A percentile compares a stretch with the other conserved stretches of the same genome.
These are phyloP conservation scores for Aspergillus tanneri DNA, from an alignment of 2,329 filamentous ascomycete genomes.

Conservation along the genomic window DNA sequence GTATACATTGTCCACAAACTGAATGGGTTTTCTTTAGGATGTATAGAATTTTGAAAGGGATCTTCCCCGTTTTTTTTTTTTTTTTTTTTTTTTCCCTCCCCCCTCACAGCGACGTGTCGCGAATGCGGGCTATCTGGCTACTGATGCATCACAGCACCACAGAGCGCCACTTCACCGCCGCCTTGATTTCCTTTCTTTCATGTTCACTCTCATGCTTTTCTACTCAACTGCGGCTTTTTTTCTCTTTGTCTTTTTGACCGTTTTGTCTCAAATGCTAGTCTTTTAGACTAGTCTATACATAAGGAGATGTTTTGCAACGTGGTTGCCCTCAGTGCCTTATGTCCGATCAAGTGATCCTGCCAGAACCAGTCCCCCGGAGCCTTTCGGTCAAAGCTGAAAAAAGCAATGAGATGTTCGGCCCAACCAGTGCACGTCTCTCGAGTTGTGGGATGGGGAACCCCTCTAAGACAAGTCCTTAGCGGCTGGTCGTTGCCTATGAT, in stretches of 20 bases:
- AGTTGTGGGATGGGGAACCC: background rate
- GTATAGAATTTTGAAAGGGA: constrained; percentile 13
- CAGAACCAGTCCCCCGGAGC: background rate
- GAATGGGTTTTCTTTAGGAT: constrained; percentile 9
- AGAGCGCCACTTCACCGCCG: too few species aligned
- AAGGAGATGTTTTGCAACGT: background rate
- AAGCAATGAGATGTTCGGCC: background rate
- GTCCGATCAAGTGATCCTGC: background rate
- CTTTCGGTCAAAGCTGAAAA: background rate
- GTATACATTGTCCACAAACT: constrained; percentile 9
- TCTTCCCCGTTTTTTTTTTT: constrained; percentile 8
- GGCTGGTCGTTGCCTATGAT: background rate
- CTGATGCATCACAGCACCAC: too few species aligned
- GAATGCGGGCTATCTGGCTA: too few species aligned
- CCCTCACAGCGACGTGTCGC: too few species aligned
- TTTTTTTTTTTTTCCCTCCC: background rate
- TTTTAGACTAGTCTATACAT: background rate
- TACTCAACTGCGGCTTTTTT: background rate
- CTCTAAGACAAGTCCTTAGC: too few species aligned
- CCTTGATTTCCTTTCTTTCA: background rate
- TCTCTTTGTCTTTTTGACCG: too few species aligned
- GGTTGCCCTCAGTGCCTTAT: background rate
- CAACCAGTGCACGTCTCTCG: background rate
- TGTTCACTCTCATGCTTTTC: background rate
- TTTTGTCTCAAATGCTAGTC: background rate